These are phyloP conservation scores for Alloteropsis semialata DNA, from an alignment of 176 grass and related monocot species.

Conservation along the genomic window DNA sequence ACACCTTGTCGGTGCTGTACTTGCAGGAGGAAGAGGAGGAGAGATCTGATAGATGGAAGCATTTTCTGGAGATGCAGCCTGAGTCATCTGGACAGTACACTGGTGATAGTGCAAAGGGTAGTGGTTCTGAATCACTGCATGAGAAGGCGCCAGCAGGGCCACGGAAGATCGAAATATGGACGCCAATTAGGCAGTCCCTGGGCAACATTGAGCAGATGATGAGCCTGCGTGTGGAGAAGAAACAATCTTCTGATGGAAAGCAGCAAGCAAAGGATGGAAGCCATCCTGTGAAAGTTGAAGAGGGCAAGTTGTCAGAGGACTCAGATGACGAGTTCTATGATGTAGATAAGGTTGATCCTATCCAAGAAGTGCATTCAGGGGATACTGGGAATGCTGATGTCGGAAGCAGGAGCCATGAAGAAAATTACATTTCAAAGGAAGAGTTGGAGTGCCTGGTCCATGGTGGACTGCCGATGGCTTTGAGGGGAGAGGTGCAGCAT, in stretches of 20 bases:
- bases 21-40: constrained; percentile 97
- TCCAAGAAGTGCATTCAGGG: constrained; percentile 67
- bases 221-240: constrained; percentile 61
- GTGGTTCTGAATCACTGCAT: constrained; percentile 3
- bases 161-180: constrained; percentile 61
- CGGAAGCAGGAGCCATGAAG: constrained; percentile 37
- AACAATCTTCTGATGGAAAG: constrained; percentile 36
- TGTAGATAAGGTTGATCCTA: constrained; percentile 69
- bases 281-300: constrained; percentile 47
- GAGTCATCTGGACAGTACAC: constrained; percentile 34
- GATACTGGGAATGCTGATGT: constrained; percentile 43
- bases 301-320: constrained; percentile 63
- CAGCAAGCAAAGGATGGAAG: constrained; percentile 14
- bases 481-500: constrained; percentile 85
- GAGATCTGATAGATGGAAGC: constrained; percentile 97
- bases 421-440: constrained; percentile 65
- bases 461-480: constrained; percentile 91
- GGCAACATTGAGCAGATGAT: constrained; percentile 73
- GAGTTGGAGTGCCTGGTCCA: constrained; percentile 87
- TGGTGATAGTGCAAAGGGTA: constrained; percentile 11
- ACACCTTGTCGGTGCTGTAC: neutral
- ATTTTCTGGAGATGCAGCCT: constrained; percentile 71
- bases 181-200: constrained; percentile 68
- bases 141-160: constrained; percentile 9
- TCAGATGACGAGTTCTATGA: constrained; percentile 97